phyloP scores from a whole-genome alignment of 768 basidiomycete genomes.

The Xerocomus spinulosus region DNA sequence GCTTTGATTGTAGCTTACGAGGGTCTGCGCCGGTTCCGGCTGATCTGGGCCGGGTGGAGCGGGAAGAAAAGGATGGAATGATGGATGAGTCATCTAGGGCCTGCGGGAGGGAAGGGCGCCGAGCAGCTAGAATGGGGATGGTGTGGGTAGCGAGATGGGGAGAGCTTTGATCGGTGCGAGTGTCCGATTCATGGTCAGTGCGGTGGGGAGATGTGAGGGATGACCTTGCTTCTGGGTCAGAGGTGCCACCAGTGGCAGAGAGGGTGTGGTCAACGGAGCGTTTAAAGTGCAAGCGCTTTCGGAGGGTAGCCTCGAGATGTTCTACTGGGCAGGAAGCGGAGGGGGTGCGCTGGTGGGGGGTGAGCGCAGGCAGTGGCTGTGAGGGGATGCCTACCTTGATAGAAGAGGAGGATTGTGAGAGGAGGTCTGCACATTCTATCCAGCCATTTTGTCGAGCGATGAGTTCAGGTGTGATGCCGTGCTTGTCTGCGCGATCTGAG shows the following conservation, averaged over 20 bases:
- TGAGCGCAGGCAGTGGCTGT: constrained; percentile 17
- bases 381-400: constrained; percentile 44
- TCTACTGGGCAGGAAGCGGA: constrained; percentile 23
- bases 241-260: constrained; percentile 35
- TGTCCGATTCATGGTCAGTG: constrained; percentile 14
- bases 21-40: constrained; percentile 65
- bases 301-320: constrained; percentile 29
- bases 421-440: constrained; percentile 68
- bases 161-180: constrained; percentile 3
- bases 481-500: constrained; percentile 81
- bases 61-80: constrained; percentile 28
- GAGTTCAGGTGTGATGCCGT: constrained; percentile 82
- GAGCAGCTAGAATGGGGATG: constrained; percentile 32
- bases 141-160: constrained; percentile 1
- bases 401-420: constrained; percentile 63
- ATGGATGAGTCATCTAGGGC: constrained; percentile 35
- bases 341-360: constrained; percentile 15
- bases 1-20: constrained; percentile 59
- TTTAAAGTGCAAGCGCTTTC: constrained; percentile 63
- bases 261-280: constrained; percentile 74
- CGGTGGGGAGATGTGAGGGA: constrained; percentile 4
- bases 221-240: constrained; percentile 27
- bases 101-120: constrained; percentile 69
- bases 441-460: constrained; percentile 80
- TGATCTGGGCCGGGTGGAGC: constrained; percentile 59